These are phyloP conservation scores for Exophiala sp. DNA, from an alignment of 2,329 filamentous ascomycete species.

Conservation along the genomic window DNA sequence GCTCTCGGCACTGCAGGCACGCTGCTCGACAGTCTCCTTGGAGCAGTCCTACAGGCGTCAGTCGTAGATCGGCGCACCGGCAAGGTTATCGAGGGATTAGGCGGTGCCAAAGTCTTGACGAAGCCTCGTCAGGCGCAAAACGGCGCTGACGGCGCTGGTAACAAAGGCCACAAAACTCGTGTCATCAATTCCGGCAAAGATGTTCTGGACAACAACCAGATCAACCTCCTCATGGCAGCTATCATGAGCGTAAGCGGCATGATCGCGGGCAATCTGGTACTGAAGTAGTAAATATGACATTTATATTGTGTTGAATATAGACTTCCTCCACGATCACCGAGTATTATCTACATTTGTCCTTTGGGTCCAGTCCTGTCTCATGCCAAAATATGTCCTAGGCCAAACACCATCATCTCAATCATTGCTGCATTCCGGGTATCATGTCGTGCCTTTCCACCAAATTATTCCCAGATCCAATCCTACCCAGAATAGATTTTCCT, in stretches of 20 bases:
- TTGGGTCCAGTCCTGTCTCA: too few species aligned
- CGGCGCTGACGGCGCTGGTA: neutral
- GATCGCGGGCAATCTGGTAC: slow-evolving; percentile 43
- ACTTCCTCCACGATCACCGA: neutral
- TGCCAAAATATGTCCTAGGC: too few species aligned
- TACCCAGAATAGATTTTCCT: neutral
- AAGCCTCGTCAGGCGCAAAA: slow-evolving; percentile 14
- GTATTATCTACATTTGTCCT: too few species aligned
- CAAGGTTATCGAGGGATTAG: slow-evolving; percentile 83
- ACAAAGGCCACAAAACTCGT: slow-evolving; percentile 51
- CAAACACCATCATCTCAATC: neutral
- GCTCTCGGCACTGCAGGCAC: slow-evolving; percentile 75
- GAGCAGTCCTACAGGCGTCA: slow-evolving; percentile 78
- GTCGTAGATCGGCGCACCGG: slow-evolving; percentile 80
- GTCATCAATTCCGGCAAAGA: slow-evolving; percentile 66
- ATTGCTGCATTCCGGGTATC: slow-evolving; percentile 8
- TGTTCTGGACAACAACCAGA: slow-evolving; percentile 88
- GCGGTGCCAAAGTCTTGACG: slow-evolving; percentile 56
- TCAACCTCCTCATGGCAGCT: slow-evolving; percentile 88
- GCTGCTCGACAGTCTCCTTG: slow-evolving; percentile 81
- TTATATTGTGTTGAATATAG: neutral
- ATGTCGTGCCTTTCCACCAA: slow-evolving; percentile 6
- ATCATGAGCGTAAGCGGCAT: slow-evolving; percentile 78
- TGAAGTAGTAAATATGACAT: slow-evolving; percentile 2
- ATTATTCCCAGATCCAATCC: neutral